Base-by-base conservation (phyloP, 2,329 filamentous ascomycete genomes). In the Diplodia intermedia region DNA sequence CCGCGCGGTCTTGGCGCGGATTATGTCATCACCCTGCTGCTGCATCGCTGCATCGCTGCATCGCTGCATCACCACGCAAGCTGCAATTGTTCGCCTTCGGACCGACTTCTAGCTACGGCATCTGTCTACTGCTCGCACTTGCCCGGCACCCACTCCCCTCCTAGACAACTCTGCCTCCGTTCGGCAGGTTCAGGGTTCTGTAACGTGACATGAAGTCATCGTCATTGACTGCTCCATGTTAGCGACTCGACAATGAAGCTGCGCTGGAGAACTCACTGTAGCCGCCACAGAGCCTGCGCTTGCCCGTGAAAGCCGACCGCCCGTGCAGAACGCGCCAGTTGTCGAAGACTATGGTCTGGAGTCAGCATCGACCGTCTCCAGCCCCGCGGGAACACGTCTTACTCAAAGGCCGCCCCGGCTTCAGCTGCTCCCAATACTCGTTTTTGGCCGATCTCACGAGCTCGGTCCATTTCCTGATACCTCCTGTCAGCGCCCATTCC, bases 271-370 rank as follows among this genome's bases (percentile, higher is more conserved):
- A 87, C 90, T 85, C 82, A 93, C 92, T 90, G 75, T 98, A 98
- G 11, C 88, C 94, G 69, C 95, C 95, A 78, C 94, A 97, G 75
- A 99, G 91, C 72, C 94, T 89, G 72, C 95, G 85, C 75, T 91
- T 88, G 1, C 95, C 95, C 6, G 89, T 90, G 75, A 98, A 99
- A 0, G 87, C 87, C 63, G 89, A 89, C 73, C 95, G 85, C 1
- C 94, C 95, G 79, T 99, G 95, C 72, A 98, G 81, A 40, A 97
- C 91, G 69, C 95, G 87, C 93, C 94, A 97, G 75, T 99, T 98
- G 77, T 99, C 92, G 78, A 99, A 97, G 56, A 98, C 91, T 91
- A 72, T 12, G 18, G 2, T 15, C 52, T 67, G 15, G 8, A 38
- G 8, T 38, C 11, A 38, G 36, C 36, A 11, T 12, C 8, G 36